phyloP scores from a whole-genome alignment of 768 basidiomycete genomes.

The Amanita rimosa region DNA sequence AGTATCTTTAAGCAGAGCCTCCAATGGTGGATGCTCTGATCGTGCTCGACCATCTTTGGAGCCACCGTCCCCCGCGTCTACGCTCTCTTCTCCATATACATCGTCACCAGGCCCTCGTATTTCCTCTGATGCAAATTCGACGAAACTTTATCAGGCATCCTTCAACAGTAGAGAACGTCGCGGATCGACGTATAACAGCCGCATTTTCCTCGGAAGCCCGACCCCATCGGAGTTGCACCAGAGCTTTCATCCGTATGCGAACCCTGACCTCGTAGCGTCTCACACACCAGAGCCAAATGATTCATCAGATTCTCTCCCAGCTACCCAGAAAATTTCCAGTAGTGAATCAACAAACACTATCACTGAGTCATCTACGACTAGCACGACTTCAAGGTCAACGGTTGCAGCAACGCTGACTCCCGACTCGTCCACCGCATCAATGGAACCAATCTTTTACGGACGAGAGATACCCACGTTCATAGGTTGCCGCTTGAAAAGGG shows the following conservation, averaged over 20 bases:
- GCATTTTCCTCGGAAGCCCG: conserved; percentile 8
- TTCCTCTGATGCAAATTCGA: neutral
- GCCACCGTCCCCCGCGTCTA: conserved; percentile 18
- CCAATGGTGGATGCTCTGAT: conserved; percentile 18
- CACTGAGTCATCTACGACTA: conserved; percentile 25
- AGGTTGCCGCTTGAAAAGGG: conserved; percentile 17
- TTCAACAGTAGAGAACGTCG: neutral
- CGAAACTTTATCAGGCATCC: neutral
- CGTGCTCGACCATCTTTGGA: conserved; percentile 33
- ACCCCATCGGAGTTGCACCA: conserved; percentile 22
- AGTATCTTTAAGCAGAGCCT: conserved; percentile 32
- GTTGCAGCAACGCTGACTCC: conserved; percentile 22
- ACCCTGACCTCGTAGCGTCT: conserved; percentile 51
- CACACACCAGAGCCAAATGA: conserved; percentile 22
- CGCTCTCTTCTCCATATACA: neutral
- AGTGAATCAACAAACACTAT: conserved; percentile 45
- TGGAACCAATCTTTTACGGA: conserved; percentile 24
- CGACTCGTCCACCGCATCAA: conserved; percentile 23
- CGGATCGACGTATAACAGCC: conserved; percentile 7
- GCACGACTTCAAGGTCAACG: conserved; percentile 20
- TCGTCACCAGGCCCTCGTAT: neutral
- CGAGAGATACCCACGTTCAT: conserved; percentile 48
- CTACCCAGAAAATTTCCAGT: conserved; percentile 21
- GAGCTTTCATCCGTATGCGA: conserved; percentile 66
- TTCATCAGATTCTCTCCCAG: conserved; percentile 14